Evolutionary conservation across 129 eudicot species (phyloP).

Genomic region (Smallanthus sonchifolius): DNA sequence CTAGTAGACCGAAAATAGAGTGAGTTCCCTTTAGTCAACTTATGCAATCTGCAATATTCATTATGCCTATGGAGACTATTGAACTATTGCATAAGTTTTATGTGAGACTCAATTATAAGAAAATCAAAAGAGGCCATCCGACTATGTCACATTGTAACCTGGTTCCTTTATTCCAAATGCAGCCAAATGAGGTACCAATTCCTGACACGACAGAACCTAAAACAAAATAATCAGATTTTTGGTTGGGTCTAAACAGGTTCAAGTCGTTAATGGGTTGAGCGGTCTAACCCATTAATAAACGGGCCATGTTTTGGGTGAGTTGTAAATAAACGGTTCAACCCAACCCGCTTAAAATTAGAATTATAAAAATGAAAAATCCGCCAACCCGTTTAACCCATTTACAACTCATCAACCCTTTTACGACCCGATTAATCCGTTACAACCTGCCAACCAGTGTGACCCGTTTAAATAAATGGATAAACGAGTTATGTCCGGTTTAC

Average conservation of each 20-base stretch:
- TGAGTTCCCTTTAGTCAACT: conserved; percentile 25
- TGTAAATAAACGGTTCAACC: not conserved
- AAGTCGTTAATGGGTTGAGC: not conserved
- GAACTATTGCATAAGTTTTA: not conserved
- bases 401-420: too few species aligned
- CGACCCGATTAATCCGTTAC: too few species aligned
- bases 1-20: conserved; percentile 81
- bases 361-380: not conserved
- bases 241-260: not conserved
- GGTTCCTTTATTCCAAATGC: not conserved
- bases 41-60: not conserved
- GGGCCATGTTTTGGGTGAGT: not conserved
- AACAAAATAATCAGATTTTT: too few species aligned
- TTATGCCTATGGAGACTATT: not conserved
- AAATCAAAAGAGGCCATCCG: not conserved
- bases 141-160: not conserved
- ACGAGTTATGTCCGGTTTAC: not conserved
- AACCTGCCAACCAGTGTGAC: not conserved
- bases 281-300: not conserved
- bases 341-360: not conserved
- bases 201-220: not conserved
- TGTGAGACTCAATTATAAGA: not conserved
- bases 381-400: not conserved
- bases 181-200: not conserved
- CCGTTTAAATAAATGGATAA: not conserved